These are phyloP conservation scores for Sugiyamaella pinicola DNA, from an alignment of 1,139 yeast species.

Conservation along the genomic window DNA sequence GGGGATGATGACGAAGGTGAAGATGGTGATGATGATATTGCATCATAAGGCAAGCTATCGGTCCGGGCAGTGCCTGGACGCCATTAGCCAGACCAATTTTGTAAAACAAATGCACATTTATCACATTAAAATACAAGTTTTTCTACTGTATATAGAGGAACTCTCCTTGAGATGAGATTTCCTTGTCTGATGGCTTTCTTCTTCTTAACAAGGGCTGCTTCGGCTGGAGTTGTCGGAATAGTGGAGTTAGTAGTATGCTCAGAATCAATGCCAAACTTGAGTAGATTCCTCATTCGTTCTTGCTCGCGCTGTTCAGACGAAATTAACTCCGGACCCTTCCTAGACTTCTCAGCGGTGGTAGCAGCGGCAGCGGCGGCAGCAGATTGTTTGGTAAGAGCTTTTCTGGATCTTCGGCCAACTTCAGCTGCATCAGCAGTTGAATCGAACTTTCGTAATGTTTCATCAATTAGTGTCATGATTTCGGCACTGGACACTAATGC, in stretches of 20 bases:
- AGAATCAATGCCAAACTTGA: constrained; percentile 20
- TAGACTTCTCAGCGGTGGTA: constrained; percentile 7
- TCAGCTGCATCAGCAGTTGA: constrained; percentile 32
- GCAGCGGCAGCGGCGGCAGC: constrained; percentile 13
- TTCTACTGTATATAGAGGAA: constrained; percentile 37
- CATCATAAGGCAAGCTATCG: not conserved
- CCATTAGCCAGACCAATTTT: not conserved
- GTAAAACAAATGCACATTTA: constrained; percentile 5
- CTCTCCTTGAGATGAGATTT: constrained; percentile 34
- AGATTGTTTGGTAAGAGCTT: constrained; percentile 18
- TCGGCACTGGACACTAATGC: constrained; percentile 55
- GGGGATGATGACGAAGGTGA: constrained; percentile 45
- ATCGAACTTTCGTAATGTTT: constrained; percentile 45
- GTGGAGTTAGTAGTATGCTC: not conserved
- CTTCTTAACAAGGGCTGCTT: constrained; percentile 20
- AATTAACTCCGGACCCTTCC: constrained; percentile 19
- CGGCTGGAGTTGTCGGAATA: not conserved
- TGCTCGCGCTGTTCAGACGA: constrained; percentile 32
- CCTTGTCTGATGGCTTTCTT: constrained; percentile 42
- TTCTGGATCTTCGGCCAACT: constrained; percentile 17
- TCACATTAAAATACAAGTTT: constrained; percentile 31
- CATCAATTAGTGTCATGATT: constrained; percentile 59
- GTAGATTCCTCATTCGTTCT: constrained; percentile 25
- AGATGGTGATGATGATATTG: constrained; percentile 19
- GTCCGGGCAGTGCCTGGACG: constrained; percentile 11